Evolutionary conservation across 1,139 yeast species (phyloP), one percentile per base, ranked within the genome.

Genomic region (Protomyces arabidopsidicola): DNA sequence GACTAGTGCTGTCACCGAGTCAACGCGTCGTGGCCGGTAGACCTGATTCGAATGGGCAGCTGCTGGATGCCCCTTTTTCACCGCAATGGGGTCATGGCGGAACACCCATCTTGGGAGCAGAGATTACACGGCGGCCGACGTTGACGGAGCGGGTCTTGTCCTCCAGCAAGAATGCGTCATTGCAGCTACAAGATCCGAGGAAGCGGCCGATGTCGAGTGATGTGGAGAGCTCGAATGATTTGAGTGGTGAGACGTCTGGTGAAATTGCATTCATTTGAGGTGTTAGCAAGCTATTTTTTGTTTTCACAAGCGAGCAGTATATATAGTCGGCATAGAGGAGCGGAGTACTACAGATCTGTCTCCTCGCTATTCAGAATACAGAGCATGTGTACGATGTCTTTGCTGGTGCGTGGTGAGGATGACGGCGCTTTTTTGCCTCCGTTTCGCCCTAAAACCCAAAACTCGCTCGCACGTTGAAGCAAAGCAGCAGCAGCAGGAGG

Each of bases 141-240:
- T 18, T 58, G 53, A 58, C 53, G 31, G 62, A 58, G 45, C 38
- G 62, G 2, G 62, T 58, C 31, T 50, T 55, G 34, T 51, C 56
- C 20, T 16, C 42, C 18, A 55, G 62, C 35, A 58, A 58, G 45
- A 55, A 45, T 34, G 38, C 52, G 4, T 36, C 53, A 12, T 38
- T 51, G 56, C 56, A 58, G 53, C 53, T 50, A 14, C 53, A 55
- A 10, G 61, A 53, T 20, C 39, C 55, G 16, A 38, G 62, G 12
- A 42, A 42, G 48, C 51, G 62, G 16, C 62, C 62, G n/a, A 58
- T 58, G 62, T 51, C 56, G 52, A 58, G 62, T 52, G 62, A 58
- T 52, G 34, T 45, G 39, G 34, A 57, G 61, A 35, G 55, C 50
- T 14, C 51, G 38, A 22, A 38, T 52, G 38, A 38, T 55, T 42